Base-by-base conservation (phyloP, 2,329 filamentous ascomycete genomes). In the Apiospora malaysiana region DNA sequence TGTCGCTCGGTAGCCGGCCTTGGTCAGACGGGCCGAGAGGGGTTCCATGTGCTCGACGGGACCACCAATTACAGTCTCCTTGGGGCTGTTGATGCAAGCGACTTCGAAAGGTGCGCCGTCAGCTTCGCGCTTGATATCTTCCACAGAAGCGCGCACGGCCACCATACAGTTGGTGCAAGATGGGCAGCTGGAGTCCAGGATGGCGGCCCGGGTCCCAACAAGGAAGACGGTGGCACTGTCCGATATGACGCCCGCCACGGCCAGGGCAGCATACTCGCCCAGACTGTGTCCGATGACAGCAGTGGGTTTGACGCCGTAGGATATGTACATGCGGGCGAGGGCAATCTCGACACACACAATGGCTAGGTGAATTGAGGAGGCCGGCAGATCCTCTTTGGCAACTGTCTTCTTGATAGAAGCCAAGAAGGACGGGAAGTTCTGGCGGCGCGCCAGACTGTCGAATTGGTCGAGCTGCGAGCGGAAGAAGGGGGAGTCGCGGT, bases 61-160 rank as follows among this genome's bases (percentile, higher is more conserved):
- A 9, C 89, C 85, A 72, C 87, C 88, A 18, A 92, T 80, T 4
- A 92, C 90, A 37, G 87, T 91, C 75, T 90, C 88, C 69, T 86
- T 82, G 0, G 87, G 87, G 0, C 87, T 86, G 76, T 94, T 94
- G 77, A 91, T 85, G 79, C 92, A 94, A 1, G 91, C 87, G 2
- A 81, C 51, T 70, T 82, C 79, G 68, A 82, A 79, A 0, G 70
- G 80, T 77, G 23, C 43, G 4, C 37, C 51, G 1, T 9, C 27
- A 27, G 51, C 51, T 18, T 59, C 51, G 51, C 25, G 51, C 32
- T 43, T 85, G 75, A 85, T 84, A n/a, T 85, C 80, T 46, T 85
- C 82, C 2, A 78, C 71, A 0, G 81, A 77, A 1, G 78, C 82
- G 23, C 79, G 78, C 0, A 91, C 87, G 18, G 88, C 88, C 27